Conservation (phyloP, 768 basidiomycete genomes). For the Trametes elegans region DNA sequence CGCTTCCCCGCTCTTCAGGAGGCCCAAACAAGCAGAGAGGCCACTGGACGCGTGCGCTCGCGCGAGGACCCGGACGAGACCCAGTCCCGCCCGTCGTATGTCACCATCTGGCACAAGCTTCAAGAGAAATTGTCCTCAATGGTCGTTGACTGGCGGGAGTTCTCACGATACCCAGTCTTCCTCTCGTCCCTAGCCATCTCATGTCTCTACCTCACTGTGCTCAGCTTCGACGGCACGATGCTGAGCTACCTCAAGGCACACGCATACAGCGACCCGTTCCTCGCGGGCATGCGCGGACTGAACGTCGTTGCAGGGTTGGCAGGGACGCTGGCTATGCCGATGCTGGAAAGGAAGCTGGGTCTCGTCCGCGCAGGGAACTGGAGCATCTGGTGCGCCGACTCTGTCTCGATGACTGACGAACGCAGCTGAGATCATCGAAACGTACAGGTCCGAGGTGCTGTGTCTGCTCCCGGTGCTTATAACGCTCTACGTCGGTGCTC, state of each 20-base stretch:
- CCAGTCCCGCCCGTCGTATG: not conserved
- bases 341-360: slow-evolving; percentile 41
- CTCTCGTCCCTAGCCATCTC: slow-evolving; percentile 42
- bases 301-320: slow-evolving; percentile 45
- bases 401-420: not conserved
- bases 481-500: slow-evolving; percentile 36
- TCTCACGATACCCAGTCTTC: slow-evolving; percentile 39
- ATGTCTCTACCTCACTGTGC: slow-evolving; percentile 43
- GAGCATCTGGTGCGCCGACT: slow-evolving; percentile 43
- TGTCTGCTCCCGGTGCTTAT: slow-evolving; percentile 45
- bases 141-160: slow-evolving; percentile 37
- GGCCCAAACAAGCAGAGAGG: slow-evolving; percentile 26
- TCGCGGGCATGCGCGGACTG: slow-evolving; percentile 48
- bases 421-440: not conserved
- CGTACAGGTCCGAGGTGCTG: slow-evolving; percentile 37
- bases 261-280: slow-evolving; percentile 43
- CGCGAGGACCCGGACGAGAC: not conserved
- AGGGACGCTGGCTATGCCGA: slow-evolving; percentile 45
- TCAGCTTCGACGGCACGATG: slow-evolving; percentile 53
- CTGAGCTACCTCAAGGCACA: slow-evolving; percentile 47
- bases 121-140: not conserved
- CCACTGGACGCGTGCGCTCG: not conserved
- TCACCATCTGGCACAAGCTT: not conserved
- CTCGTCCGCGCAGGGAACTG: slow-evolving; percentile 47
- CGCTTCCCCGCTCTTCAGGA: slow-evolving; percentile 34